Evolutionary conservation across 495 filamentous ascomycete genomes (phyloP).

Genomic region (Hypoxylon rickii): DNA sequence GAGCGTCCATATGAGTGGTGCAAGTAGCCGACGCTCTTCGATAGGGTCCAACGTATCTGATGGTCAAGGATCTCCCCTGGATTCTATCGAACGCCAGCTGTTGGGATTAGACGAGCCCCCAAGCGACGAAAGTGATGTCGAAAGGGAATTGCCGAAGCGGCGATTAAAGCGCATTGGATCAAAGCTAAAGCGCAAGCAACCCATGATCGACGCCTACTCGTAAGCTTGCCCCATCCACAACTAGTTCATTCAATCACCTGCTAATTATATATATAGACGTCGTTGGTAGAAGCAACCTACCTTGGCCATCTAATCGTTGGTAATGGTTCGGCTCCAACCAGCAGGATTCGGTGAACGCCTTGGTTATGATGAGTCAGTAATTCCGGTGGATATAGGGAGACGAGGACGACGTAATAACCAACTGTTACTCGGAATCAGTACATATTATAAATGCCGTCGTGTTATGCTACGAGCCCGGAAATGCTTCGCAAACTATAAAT

Average conservation of each 20-base stretch:
- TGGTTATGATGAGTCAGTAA: too few species aligned
- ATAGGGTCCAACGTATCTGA: conserved; percentile 18
- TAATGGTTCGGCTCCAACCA: too few species aligned
- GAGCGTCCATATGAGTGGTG: conserved; percentile 11
- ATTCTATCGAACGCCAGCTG: conserved; percentile 30
- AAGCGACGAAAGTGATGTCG: conserved; percentile 14
- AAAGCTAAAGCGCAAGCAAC: conserved; percentile 40
- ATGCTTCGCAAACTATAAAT: too few species aligned
- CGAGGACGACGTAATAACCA: too few species aligned
- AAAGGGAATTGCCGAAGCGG: conserved; percentile 22
- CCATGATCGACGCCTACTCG: conserved; percentile 48
- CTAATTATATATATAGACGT: conserved; percentile 29
- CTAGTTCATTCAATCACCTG: not conserved
- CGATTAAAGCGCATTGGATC: conserved; percentile 25
- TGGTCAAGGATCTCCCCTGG: conserved; percentile 29
- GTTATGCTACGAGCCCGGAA: too few species aligned
- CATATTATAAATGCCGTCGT: too few species aligned
- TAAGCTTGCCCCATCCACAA: conserved; percentile 28
- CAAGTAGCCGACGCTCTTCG: conserved; percentile 32
- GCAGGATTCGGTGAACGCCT: too few species aligned
- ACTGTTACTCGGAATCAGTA: too few species aligned
- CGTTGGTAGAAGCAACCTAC: conserved; percentile 28
- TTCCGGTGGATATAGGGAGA: too few species aligned
- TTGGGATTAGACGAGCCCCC: conserved; percentile 27
- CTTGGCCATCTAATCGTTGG: not conserved